A percentile compares a stretch with the other conserved stretches of the same genome.
phyloP scores from a whole-genome alignment of 2,329 filamentous ascomycete genomes.

The Verticillium tricorpus region DNA sequence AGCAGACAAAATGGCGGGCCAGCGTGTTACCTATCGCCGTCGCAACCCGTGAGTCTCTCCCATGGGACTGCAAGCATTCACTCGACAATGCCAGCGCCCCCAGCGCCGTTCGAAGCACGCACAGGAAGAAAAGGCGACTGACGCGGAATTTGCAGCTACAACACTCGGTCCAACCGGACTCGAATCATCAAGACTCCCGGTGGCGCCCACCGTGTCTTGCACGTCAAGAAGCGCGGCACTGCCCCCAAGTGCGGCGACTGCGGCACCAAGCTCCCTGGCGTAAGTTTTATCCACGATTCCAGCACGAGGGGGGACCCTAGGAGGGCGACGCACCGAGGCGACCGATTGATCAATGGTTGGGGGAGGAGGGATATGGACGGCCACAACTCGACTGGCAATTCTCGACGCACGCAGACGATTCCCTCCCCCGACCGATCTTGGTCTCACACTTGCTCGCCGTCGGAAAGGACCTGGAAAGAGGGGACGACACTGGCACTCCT shows the following conservation, averaged over 20 bases:
- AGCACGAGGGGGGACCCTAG: background rate
- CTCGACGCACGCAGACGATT: background rate
- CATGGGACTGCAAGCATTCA: background rate
- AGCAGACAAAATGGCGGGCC: constrained; percentile 53
- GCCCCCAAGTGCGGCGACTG: constrained; percentile 99
- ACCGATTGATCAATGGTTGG: background rate
- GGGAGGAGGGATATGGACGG: background rate
- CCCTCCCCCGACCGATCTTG: background rate
- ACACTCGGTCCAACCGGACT: constrained; percentile 96
- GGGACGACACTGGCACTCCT: background rate
- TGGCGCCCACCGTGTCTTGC: constrained; percentile 90
- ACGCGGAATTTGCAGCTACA: constrained; percentile 64
- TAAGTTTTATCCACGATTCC: constrained; percentile 55
- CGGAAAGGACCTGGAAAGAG: background rate
- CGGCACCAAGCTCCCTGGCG: constrained; percentile 92
- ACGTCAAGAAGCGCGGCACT: constrained; percentile 99
- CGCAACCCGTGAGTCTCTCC: constrained; percentile 67
- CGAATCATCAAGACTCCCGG: constrained; percentile 95
- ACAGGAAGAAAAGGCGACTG: constrained; percentile 10
- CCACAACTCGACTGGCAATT: background rate
- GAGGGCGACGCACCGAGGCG: background rate
- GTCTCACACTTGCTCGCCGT: background rate
- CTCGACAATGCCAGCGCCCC: background rate
- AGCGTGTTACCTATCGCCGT: constrained; percentile 66
- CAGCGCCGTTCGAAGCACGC: background rate